These are phyloP conservation scores for Tricholomella constricta DNA, from an alignment of 768 basidiomycete genomes.

Conservation along the genomic window DNA sequence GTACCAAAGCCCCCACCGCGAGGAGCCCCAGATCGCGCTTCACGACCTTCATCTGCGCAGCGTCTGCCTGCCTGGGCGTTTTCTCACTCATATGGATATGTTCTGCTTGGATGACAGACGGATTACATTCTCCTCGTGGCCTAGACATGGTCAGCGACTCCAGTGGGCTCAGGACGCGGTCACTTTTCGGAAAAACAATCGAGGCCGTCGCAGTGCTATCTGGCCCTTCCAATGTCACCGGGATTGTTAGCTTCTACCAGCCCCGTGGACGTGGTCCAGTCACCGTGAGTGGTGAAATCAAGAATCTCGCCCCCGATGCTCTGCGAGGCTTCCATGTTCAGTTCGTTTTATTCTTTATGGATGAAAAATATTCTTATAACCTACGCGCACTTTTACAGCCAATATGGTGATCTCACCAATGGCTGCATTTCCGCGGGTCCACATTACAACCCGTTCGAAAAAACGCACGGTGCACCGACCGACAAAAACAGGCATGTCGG, in stretches of 20 bases:
- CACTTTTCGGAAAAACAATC: too few species aligned
- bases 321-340: constrained; percentile 81
- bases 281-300: constrained; percentile 62
- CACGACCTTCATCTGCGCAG: background rate
- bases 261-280: constrained; percentile 49
- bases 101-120: constrained; percentile 9
- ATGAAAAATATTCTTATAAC: background rate
- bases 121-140: background rate
- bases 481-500: constrained; percentile 67
- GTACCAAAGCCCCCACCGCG: background rate
- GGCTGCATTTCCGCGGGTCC: constrained; percentile 70
- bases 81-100: constrained; percentile 10
- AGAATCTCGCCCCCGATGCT: constrained; percentile 57
- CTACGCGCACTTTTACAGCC: constrained; percentile 16
- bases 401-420: constrained; percentile 62
- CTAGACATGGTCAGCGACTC: constrained; percentile 25
- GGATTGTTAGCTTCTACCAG: constrained; percentile 71
- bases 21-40: background rate
- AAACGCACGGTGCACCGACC: constrained; percentile 65
- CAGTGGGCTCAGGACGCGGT: too few species aligned
- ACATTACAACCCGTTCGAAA: constrained; percentile 75
- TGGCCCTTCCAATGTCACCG: constrained; percentile 60
- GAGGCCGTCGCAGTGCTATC: constrained; percentile 55
- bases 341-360: constrained; percentile 39
- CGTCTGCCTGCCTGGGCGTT: constrained; percentile 4